These are phyloP conservation scores for Dentipellis fragilis DNA, from an alignment of 768 basidiomycete genomes.

Conservation along the genomic window DNA sequence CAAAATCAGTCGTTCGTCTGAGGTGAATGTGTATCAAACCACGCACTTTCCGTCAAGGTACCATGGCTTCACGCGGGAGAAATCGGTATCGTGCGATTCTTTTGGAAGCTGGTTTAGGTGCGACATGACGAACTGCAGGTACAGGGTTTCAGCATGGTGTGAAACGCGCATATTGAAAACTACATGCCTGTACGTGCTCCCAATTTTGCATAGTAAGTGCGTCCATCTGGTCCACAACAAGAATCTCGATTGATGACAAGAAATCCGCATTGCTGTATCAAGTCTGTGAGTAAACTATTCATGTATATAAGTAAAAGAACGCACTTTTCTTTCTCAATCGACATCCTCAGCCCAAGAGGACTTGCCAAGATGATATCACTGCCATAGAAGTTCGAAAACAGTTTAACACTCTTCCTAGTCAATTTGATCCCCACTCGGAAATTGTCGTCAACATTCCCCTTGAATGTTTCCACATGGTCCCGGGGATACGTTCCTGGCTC, in stretches of 20 bases:
- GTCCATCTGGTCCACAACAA: conserved; percentile 89
- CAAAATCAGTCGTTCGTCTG: neutral
- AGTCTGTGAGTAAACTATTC: neutral
- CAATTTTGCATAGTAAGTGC: conserved; percentile 97
- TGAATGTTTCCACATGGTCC: conserved; percentile 90
- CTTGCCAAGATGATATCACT: conserved; percentile 91
- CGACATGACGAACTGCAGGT: conserved; percentile 66
- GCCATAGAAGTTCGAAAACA: conserved; percentile 85
- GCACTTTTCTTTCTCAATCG: conserved; percentile 90
- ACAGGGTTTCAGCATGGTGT: neutral
- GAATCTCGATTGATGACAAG: conserved; percentile 84
- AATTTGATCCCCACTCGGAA: conserved; percentile 90
- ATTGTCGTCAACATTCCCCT: conserved; percentile 94
- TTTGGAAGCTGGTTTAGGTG: conserved; percentile 85
- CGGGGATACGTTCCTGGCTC: conserved; percentile 69
- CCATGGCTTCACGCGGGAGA: conserved; percentile 97
- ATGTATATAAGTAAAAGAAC: conserved; percentile 17
- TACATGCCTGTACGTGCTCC: conserved; percentile 86
- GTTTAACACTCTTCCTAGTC: conserved; percentile 83
- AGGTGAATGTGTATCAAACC: neutral
- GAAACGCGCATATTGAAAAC: neutral
- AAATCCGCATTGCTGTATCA: conserved; percentile 76
- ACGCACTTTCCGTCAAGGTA: conserved; percentile 90
- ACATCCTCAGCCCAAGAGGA: conserved; percentile 83
- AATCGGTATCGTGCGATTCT: conserved; percentile 89